phyloP scores from a whole-genome alignment of 306 rosid species.

The Trichosanthes truncata region DNA sequence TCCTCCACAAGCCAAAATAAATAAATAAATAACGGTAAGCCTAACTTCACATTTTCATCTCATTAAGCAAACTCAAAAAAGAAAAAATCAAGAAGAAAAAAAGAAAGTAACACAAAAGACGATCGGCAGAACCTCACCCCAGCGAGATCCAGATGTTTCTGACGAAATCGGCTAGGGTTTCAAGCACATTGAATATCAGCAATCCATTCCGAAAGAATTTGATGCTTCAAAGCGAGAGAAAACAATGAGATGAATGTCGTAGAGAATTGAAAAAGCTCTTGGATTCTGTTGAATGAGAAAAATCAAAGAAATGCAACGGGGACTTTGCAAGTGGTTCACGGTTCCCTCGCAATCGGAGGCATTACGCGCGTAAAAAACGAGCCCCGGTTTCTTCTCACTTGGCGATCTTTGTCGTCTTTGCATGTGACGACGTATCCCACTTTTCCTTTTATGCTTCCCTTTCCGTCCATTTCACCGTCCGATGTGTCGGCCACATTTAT shows the following conservation, averaged over 20 bases:
- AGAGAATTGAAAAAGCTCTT: conserved; percentile 14
- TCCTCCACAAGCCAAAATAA: neutral
- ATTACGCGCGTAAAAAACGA: neutral
- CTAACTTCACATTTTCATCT: neutral
- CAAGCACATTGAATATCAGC: neutral
- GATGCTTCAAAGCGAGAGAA: neutral
- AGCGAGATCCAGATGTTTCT: conserved; percentile 15
- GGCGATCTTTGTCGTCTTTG: neutral
- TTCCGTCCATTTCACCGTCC: neutral
- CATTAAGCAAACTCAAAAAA: neutral
- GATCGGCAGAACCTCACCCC: neutral
- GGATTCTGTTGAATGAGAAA: conserved; percentile 14
- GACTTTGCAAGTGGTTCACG: neutral
- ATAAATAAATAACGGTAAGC: neutral
- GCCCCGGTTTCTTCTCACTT: neutral
- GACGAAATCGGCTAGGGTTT: conserved; percentile 12
- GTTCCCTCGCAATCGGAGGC: neutral
- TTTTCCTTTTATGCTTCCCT: neutral
- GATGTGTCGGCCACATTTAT: neutral
- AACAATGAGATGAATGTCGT: conserved; percentile 16
- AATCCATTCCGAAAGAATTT: neutral
- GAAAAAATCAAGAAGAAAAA: neutral
- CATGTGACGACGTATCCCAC: neutral
- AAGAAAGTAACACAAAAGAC: neutral
- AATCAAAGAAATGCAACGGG: neutral